Percentiles rank a stretch among this genome's conserved stretches.
Conservation (phyloP, 2,329 filamentous ascomycete genomes). For the Nemania diffusa region DNA sequence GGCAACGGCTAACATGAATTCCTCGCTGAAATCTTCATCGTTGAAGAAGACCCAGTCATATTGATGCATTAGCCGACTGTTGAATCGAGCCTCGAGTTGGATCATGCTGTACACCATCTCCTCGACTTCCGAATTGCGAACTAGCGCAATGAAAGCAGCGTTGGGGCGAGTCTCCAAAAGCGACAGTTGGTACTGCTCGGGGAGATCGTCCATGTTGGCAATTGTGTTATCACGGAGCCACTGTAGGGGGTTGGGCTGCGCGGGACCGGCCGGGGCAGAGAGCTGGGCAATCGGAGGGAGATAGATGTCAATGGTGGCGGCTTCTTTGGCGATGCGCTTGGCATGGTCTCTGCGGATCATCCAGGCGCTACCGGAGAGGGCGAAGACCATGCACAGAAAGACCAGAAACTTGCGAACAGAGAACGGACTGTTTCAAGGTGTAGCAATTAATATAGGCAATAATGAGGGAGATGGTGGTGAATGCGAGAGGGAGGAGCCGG, state of each 20-base stretch:
- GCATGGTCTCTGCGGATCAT: conserved; percentile 37
- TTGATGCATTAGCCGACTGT: conserved; percentile 74
- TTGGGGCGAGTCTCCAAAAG: conserved; percentile 48
- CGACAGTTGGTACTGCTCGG: conserved; percentile 32
- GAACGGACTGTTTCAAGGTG: conserved; percentile 38
- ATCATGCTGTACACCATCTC: conserved; percentile 75
- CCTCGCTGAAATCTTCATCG: conserved; percentile 78
- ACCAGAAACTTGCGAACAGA: conserved; percentile 41
- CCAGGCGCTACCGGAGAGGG: conserved; percentile 41
- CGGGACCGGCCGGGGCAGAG: conserved; percentile 22
- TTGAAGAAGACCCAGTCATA: conserved; percentile 94
- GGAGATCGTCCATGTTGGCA: conserved; percentile 35
- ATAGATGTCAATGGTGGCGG: conserved; percentile 40
- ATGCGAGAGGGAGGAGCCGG: not conserved
- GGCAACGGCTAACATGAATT: conserved; percentile 76
- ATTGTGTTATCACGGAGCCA: conserved; percentile 48
- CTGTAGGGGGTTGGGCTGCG: conserved; percentile 35
- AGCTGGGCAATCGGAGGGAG: conserved; percentile 42
- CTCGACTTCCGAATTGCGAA: conserved; percentile 75
- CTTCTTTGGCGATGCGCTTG: conserved; percentile 28
- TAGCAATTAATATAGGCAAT: conserved; percentile 43
- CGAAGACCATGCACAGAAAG: conserved; percentile 36
- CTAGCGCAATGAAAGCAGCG: conserved; percentile 69
- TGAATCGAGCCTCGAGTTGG: conserved; percentile 82
- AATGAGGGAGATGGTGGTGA: conserved; percentile 7